Conservation (phyloP, 1,284 basidiomycete species). For the Irpex sp. region DNA sequence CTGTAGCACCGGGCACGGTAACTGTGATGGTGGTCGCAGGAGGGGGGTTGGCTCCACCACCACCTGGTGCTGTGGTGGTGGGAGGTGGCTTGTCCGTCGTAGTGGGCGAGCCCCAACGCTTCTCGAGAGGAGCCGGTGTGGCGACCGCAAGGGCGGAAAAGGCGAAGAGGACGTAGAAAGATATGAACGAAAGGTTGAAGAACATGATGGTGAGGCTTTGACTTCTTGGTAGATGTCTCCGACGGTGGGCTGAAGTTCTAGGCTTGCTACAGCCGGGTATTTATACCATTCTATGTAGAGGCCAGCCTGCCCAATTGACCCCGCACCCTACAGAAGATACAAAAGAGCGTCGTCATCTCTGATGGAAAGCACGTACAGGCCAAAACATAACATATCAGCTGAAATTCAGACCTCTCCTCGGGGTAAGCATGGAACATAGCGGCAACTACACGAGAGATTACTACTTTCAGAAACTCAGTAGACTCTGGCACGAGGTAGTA, state of each 20-base stretch:
- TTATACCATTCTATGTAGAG: conserved; percentile 2
- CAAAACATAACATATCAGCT: neutral
- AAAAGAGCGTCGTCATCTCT: neutral
- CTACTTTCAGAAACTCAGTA: neutral
- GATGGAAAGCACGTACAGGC: neutral
- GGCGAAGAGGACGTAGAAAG: conserved; percentile 15
- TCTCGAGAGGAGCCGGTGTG: conserved; percentile 5
- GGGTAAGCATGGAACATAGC: neutral
- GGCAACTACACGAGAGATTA: neutral
- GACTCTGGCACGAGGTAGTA: neutral
- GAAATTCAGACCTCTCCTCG: neutral
- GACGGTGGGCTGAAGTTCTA: conserved; percentile 1
- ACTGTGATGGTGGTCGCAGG: conserved; percentile 5
- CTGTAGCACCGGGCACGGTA: conserved; percentile 5
- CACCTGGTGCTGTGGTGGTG: neutral
- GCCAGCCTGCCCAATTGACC: neutral
- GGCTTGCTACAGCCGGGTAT: neutral
- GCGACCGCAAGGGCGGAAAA: conserved; percentile 19
- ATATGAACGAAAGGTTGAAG: conserved; percentile 2
- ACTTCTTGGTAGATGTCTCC: neutral
- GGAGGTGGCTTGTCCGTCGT: neutral
- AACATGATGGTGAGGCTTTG: neutral
- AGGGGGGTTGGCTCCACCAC: neutral
- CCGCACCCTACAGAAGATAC: neutral
- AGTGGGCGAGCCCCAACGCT: conserved; percentile 2